phyloP scores from a whole-genome alignment of 768 basidiomycete species.

The Trichaptum fuscoviolaceum region DNA sequence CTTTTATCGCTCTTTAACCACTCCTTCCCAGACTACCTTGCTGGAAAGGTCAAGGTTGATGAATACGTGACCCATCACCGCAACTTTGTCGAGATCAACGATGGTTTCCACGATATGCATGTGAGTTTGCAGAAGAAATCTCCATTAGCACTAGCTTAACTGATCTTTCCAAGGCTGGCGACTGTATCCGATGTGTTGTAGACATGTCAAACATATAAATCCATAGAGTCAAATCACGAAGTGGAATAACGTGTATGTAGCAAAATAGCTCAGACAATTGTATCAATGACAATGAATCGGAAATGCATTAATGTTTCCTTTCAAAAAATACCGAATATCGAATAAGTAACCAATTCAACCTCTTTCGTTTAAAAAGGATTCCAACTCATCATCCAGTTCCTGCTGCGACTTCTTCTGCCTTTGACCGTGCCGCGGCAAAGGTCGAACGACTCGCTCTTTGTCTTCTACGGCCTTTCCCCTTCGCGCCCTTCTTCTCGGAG shows the following conservation, averaged over 20 bases:
- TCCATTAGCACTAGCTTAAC: neutral
- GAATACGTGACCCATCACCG: constrained; percentile 93
- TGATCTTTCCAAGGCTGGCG: constrained; percentile 48
- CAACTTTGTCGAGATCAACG: constrained; percentile 69
- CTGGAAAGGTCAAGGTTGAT: constrained; percentile 82
- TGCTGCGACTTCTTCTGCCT: constrained; percentile 57
- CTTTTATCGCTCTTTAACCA: constrained; percentile 3
- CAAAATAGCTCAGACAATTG: neutral
- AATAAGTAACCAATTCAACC: constrained; percentile 24
- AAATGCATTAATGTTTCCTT: neutral
- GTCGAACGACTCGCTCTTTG: constrained; percentile 12
- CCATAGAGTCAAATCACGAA: neutral
- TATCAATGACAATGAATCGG: neutral
- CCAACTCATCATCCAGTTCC: constrained; percentile 80
- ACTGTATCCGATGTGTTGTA: constrained; percentile 94
- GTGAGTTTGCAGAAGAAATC: constrained; percentile 42
- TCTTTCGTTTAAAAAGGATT: constrained; percentile 63
- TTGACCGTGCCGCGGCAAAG: constrained; percentile 11
- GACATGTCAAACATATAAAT: constrained; percentile 53
- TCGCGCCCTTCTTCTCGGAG: constrained; percentile 6
- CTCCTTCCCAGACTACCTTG: constrained; percentile 61
- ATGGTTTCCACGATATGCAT: constrained; percentile 95
- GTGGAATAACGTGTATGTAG: constrained; percentile 3
- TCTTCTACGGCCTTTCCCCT: neutral
- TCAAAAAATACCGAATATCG: neutral